phyloP scores from a whole-genome alignment of 495 filamentous ascomycete genomes.

The Xylaria flabelliformis region DNA sequence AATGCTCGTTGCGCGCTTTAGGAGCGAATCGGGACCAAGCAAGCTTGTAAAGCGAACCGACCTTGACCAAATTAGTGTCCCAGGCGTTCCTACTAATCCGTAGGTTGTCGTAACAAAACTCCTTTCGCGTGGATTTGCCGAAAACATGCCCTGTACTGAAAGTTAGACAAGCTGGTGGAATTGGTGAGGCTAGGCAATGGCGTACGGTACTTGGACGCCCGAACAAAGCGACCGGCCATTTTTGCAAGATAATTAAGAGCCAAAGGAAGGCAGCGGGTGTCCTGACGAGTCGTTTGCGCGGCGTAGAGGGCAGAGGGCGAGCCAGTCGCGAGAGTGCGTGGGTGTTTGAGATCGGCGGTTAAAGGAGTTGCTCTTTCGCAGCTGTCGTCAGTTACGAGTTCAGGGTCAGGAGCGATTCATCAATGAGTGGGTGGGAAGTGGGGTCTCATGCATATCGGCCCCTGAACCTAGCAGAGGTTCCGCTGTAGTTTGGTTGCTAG shows the following conservation, averaged over 20 bases:
- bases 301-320: background rate
- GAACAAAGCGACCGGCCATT: slow-evolving; percentile 98
- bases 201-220: slow-evolving; percentile 98
- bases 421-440: slow-evolving; percentile 12
- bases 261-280: background rate
- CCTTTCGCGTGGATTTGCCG: slow-evolving; percentile 90
- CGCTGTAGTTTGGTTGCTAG: slow-evolving; percentile 15
- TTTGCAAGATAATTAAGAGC: slow-evolving; percentile 23
- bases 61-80: slow-evolving; percentile 98
- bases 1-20: slow-evolving; percentile 19
- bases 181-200: slow-evolving; percentile 39
- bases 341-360: background rate
- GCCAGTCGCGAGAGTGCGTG: slow-evolving; percentile 17
- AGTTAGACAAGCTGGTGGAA: slow-evolving; percentile 38
- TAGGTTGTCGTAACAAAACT: slow-evolving; percentile 94
- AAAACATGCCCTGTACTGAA: slow-evolving; percentile 87
- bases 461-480: slow-evolving; percentile 17
- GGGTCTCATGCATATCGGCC: slow-evolving; percentile 16
- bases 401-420: slow-evolving; percentile 18
- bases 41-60: slow-evolving; percentile 43
- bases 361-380: slow-evolving; percentile 14
- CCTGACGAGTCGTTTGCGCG: background rate
- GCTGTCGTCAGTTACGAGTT: slow-evolving; percentile 9
- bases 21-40: background rate
- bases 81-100: slow-evolving; percentile 95